Evolutionary conservation across 805 yeast species (phyloP).

Genomic region (Kazachstania kunashirensis): DNA sequence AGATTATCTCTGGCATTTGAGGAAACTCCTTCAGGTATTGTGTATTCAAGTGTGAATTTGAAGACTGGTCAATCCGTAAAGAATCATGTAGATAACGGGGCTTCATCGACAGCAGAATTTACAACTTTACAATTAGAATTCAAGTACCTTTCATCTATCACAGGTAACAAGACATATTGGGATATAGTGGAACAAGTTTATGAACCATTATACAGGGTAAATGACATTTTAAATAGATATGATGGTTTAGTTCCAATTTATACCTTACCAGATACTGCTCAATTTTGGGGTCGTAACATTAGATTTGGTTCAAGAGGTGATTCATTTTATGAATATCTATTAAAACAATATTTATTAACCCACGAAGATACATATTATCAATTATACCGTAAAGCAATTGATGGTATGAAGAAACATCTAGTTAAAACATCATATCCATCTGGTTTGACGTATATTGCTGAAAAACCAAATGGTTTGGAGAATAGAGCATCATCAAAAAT

Average conservation of each 20-base stretch:
- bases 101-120: constrained; percentile 83
- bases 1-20: constrained; percentile 62
- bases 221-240: constrained; percentile 25
- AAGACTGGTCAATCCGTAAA: constrained; percentile 48
- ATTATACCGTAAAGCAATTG: constrained; percentile 69
- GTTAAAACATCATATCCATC: constrained; percentile 52
- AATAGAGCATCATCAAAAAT: constrained; percentile 54
- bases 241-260: constrained; percentile 81
- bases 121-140: constrained; percentile 81
- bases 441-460: constrained; percentile 64
- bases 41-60: constrained; percentile 71
- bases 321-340: constrained; percentile 80
- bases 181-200: constrained; percentile 64
- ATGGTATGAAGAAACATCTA: constrained; percentile 65
- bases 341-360: constrained; percentile 80
- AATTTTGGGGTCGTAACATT: constrained; percentile 52
- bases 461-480: constrained; percentile 57
- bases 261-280: constrained; percentile 65
- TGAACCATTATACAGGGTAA: constrained; percentile 54
- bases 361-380: constrained; percentile 50
- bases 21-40: constrained; percentile 51
- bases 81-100: constrained; percentile 62
- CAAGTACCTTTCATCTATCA: constrained; percentile 67
- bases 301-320: constrained; percentile 89
- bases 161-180: constrained; percentile 78